phyloP scores from a whole-genome alignment of 306 rosid species.

The Glycyrrhiza uralensis region DNA sequence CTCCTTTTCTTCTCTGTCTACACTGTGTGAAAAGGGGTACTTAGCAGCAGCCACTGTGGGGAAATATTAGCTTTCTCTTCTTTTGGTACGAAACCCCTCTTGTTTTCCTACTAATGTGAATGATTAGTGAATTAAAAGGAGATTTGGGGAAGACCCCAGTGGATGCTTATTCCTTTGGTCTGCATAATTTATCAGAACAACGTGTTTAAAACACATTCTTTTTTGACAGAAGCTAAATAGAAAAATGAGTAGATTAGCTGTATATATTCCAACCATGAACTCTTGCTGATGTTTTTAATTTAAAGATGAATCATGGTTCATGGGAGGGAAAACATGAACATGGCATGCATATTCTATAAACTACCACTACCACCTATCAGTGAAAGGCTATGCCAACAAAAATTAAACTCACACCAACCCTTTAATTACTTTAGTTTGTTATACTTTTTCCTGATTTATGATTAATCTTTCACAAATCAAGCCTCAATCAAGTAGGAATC shows the following conservation, averaged over 20 bases:
- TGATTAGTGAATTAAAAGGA: constrained; percentile 45
- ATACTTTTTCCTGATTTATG: neutral
- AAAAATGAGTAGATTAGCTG: constrained; percentile 22
- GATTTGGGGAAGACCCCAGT: constrained; percentile 38
- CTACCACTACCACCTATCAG: neutral
- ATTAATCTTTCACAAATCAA: constrained; percentile 25
- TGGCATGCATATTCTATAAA: too few relatives aligned
- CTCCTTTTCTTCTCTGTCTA: constrained; percentile 4
- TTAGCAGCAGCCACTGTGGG: constrained; percentile 23
- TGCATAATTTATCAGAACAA: constrained; percentile 17
- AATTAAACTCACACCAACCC: constrained; percentile 17
- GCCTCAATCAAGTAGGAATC: constrained; percentile 15
- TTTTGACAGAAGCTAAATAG: neutral
- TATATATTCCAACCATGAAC: constrained; percentile 11
- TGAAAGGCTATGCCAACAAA: constrained; percentile 6
- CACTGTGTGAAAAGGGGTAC: constrained; percentile 19
- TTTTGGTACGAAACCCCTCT: constrained; percentile 41
- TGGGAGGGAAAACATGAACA: too few relatives aligned
- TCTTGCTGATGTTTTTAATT: neutral
- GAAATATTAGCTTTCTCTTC: constrained; percentile 47
- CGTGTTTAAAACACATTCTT: constrained; percentile 3
- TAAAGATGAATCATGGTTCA: too few relatives aligned
- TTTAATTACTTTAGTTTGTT: constrained; percentile 5
- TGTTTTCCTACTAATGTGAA: constrained; percentile 32
- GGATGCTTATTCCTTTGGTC: constrained; percentile 30